Evolutionary conservation across 2,329 filamentous ascomycete species (phyloP), one percentile per base, ranked within the genome.

Genomic region (Aspergillus transmontanensis): DNA sequence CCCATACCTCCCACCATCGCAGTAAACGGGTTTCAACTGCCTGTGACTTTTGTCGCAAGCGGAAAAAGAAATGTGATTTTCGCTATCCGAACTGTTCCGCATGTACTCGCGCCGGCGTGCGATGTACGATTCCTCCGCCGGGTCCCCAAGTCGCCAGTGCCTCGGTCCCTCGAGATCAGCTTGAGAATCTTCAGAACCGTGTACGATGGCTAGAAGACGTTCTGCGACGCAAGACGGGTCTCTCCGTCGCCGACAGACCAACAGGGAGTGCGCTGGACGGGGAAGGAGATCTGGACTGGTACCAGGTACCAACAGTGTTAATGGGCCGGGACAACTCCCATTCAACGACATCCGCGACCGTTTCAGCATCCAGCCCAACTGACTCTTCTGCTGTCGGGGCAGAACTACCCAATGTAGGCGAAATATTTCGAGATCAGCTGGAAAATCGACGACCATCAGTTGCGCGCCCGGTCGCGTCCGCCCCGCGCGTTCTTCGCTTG

Each of bases 61-160:
- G 76, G 9, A 79, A 79, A 68, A 79, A 79, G 67, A 79, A 79
- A 72, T 79, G 76, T 64, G 76, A 79, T 63, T 79, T 79, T 57
- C 75, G 75, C 48, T 79, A 79, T 57, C 76, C 76, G 34, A 79
- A 79, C 63, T 79, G 76, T 59, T 77, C 75, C 32, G 76, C 76
- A 21, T 79, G 76, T 59, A 76, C 75, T 16, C 75, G 76, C 54
- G 76, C 76, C 43, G 76, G 76, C n/a, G 76, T 79, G 28, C 76
- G 76, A 53, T 79, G 76, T 61, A 78, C 76, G 36, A 75, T 79
- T 30, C 75, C 76, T 21, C 75, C 76, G 1, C 76, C 75, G 11
- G 76, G 76, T 5, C 74, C 76, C 12, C 75, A 77, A 61, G 72
- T 78, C 64, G 74, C 76, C 46, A 77, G 67, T 62, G 72, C 75